These are phyloP conservation scores for Neonectria magnoliae DNA, from an alignment of 2,329 filamentous ascomycete genomes.

Conservation along the genomic window DNA sequence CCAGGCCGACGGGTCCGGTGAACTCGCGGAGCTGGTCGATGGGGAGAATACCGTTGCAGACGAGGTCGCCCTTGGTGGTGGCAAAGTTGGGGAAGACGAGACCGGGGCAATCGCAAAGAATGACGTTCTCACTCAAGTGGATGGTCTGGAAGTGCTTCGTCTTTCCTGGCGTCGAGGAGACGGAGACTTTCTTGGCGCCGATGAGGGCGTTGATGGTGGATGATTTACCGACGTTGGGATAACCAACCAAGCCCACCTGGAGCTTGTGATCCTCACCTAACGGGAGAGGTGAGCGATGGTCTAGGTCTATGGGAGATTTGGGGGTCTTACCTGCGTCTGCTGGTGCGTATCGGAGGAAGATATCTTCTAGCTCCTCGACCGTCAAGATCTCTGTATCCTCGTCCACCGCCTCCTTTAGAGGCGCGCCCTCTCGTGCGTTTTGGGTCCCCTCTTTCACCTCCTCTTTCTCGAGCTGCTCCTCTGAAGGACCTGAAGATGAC, in stretches of 20 bases:
- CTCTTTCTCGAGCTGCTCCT: conserved; percentile 24
- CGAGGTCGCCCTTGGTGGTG: conserved; percentile 93
- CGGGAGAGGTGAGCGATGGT: conserved; percentile 4
- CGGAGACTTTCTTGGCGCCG: conserved; percentile 97
- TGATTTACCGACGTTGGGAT: conserved; percentile 99
- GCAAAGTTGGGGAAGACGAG: conserved; percentile 99
- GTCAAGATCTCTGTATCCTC: conserved; percentile 84
- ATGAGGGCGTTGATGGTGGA: conserved; percentile 99
- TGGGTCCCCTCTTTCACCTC: conserved; percentile 38
- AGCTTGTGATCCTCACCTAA: conserved; percentile 71
- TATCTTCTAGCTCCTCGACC: conserved; percentile 88
- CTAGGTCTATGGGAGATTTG: background rate
- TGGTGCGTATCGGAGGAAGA: conserved; percentile 81
- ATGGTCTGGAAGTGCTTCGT: conserved; percentile 99
- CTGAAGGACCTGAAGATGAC: conserved; percentile 35
- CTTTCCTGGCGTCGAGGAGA: conserved; percentile 96
- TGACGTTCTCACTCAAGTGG: conserved; percentile 86
- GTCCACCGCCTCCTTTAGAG: conserved; percentile 52
- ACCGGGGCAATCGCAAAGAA: conserved; percentile 97
- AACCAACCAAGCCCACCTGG: conserved; percentile 92
- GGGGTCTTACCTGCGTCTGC: conserved; percentile 60
- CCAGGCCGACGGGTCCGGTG: conserved; percentile 84
- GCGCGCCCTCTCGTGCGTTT: conserved; percentile 38
- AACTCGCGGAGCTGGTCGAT: conserved; percentile 97
- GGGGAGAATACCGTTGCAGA: conserved; percentile 92